Evolutionary conservation across 768 basidiomycete species (phyloP).

Genomic region (Suillus fuscotomentosus): DNA sequence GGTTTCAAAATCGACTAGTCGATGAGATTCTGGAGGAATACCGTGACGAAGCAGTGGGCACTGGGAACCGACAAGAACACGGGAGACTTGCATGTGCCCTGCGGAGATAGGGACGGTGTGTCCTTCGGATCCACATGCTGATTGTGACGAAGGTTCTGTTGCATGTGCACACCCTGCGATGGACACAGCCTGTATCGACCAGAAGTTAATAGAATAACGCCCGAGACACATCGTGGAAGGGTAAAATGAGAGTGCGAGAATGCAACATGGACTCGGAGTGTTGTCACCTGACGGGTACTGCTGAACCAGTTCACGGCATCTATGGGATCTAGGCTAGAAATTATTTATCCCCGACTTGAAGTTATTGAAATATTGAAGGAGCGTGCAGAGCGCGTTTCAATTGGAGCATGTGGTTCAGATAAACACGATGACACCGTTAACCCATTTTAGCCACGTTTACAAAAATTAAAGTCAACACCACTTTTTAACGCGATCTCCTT

Average conservation of each 20-base stretch:
- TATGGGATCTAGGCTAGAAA: not conserved
- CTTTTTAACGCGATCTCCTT: slow-evolving; percentile 13
- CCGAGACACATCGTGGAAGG: not conserved
- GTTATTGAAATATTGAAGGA: slow-evolving; percentile 5
- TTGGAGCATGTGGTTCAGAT: slow-evolving; percentile 12
- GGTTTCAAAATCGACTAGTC: slow-evolving; percentile 1
- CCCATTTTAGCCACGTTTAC: slow-evolving; percentile 15
- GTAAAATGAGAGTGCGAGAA: slow-evolving; percentile 3
- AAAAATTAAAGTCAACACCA: slow-evolving; percentile 13
- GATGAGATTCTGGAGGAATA: not conserved
- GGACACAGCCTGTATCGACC: slow-evolving; percentile 2
- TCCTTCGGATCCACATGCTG: slow-evolving; percentile 9
- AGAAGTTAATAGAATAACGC: slow-evolving; percentile 1
- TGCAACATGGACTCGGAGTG: not conserved
- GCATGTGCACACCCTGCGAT: slow-evolving; percentile 8
- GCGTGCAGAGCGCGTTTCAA: slow-evolving; percentile 10
- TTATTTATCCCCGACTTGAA: not conserved
- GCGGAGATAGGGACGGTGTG: slow-evolving; percentile 11
- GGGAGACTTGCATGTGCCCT: not conserved
- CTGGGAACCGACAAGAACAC: slow-evolving; percentile 4
- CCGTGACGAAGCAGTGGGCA: not conserved
- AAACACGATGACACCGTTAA: not conserved
- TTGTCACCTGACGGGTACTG: not conserved
- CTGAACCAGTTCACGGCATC: slow-evolving; percentile 1
- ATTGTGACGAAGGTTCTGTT: slow-evolving; percentile 4